phyloP scores from a whole-genome alignment of 305 asterid genomes.

The Solanum hybrid region DNA sequence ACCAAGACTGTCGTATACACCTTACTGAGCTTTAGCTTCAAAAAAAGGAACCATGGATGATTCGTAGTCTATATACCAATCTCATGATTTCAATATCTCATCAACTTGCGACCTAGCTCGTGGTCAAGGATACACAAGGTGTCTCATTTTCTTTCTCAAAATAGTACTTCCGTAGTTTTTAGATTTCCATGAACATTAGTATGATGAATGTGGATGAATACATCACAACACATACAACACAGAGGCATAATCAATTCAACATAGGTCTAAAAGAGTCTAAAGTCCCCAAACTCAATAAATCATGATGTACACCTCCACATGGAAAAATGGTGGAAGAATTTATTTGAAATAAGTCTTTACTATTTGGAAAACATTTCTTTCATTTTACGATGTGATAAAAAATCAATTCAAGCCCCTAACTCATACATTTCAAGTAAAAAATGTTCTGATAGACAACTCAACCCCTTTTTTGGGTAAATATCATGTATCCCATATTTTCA shows the following conservation, averaged over 20 bases:
- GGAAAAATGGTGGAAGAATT: not conserved
- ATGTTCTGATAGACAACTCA: not conserved
- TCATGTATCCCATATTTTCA: not conserved
- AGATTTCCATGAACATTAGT: not conserved
- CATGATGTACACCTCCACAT: not conserved
- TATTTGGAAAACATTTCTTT: not conserved
- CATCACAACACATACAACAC: not conserved
- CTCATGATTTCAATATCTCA: not conserved
- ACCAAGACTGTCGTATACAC: not conserved
- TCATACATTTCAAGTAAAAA: not conserved
- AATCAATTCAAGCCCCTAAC: not conserved
- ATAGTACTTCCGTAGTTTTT: not conserved
- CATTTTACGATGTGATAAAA: not conserved
- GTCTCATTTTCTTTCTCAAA: not conserved
- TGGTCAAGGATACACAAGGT: not conserved
- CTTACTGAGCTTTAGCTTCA: not conserved
- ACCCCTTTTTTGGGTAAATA: not conserved
- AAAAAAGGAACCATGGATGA: not conserved
- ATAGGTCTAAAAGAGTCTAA: not conserved
- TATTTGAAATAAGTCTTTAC: not conserved
- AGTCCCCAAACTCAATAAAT: not conserved
- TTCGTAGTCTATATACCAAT: not conserved
- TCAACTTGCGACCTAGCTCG: not conserved
- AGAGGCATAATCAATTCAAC: not conserved
- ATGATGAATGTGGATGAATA: not conserved